Conservation (phyloP, 1,284 basidiomycete species). For the Grifola frondosa region DNA sequence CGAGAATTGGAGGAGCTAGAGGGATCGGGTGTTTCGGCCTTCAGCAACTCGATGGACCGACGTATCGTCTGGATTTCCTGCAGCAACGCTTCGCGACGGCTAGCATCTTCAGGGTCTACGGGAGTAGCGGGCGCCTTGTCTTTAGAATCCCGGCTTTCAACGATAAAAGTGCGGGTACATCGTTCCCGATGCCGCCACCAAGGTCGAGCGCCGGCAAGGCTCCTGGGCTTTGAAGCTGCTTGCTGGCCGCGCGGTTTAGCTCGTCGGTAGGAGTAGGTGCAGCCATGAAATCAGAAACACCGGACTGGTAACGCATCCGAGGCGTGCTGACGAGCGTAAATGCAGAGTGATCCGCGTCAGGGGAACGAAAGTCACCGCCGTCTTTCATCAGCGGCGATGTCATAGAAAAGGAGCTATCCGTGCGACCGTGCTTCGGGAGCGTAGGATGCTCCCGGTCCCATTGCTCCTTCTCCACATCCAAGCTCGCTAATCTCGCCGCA, state of each 20-base stretch:
- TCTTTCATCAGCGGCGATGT: constrained; percentile 33
- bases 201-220: constrained; percentile 74
- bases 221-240: constrained; percentile 46
- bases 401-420: constrained; percentile 57
- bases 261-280: constrained; percentile 61
- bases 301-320: constrained; percentile 59
- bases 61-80: constrained; percentile 77
- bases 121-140: constrained; percentile 39
- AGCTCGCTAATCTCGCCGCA: constrained; percentile 66
- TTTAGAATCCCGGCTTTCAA: constrained; percentile 18
- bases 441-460: constrained; percentile 88
- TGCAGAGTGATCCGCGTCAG: constrained; percentile 45
- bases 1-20: constrained; percentile 59
- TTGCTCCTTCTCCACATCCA: constrained; percentile 72
- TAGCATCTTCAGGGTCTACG: constrained; percentile 55
- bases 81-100: constrained; percentile 66
- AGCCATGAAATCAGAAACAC: constrained; percentile 69
- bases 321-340: constrained; percentile 51
- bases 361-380: constrained; percentile 39
- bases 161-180: constrained; percentile 69
- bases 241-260: constrained; percentile 47
- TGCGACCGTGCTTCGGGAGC: constrained; percentile 56
- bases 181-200: constrained; percentile 66
- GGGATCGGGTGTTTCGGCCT: constrained; percentile 61
- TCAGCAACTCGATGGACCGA: constrained; percentile 71